Evolutionary conservation across 2,329 filamentous ascomycete genomes (phyloP).

Genomic region (Xylariaceae sp.): DNA sequence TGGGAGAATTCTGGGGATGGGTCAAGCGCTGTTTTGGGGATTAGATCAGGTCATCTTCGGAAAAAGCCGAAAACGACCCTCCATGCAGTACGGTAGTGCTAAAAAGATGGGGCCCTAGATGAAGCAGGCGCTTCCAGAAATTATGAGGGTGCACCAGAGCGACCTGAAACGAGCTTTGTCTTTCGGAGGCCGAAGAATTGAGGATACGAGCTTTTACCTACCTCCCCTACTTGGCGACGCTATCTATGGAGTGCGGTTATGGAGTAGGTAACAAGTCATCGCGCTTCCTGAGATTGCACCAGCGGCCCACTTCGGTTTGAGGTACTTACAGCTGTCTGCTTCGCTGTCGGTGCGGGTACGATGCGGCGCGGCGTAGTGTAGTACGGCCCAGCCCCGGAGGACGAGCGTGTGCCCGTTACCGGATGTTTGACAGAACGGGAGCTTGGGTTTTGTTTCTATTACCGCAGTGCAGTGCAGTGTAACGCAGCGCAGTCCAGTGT

Average conservation of each 20-base stretch:
- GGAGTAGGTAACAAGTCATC: not conserved
- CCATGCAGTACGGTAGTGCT: too few species aligned
- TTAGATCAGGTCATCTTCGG: slow-evolving; percentile 8
- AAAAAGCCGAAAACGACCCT: slow-evolving; percentile 15
- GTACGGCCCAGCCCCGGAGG: slow-evolving; percentile 21
- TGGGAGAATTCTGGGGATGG: slow-evolving; percentile 14
- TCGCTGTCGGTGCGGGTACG: too few species aligned
- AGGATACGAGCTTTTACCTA: too few species aligned
- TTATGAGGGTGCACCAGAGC: slow-evolving; percentile 16
- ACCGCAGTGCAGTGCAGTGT: too few species aligned
- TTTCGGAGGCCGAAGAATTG: slow-evolving; percentile 4
- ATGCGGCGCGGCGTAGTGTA: slow-evolving; percentile 4
- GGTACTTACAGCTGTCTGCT: not conserved
- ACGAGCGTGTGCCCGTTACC: slow-evolving; percentile 7
- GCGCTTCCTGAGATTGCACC: slow-evolving; percentile 13
- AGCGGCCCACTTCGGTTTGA: not conserved
- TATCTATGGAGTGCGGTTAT: too few species aligned
- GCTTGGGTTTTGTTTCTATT: not conserved
- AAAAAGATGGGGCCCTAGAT: slow-evolving; percentile 9
- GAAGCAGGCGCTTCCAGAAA: slow-evolving; percentile 24
- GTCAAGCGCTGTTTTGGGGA: too few species aligned
- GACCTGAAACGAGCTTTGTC: slow-evolving; percentile 21
- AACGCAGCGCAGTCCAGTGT: too few species aligned
- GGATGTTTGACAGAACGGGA: not conserved
- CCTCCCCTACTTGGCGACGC: too few species aligned